These are phyloP conservation scores for Saccharomycopsis sp. DNA, from an alignment of 805 yeast genomes.

Conservation along the genomic window DNA sequence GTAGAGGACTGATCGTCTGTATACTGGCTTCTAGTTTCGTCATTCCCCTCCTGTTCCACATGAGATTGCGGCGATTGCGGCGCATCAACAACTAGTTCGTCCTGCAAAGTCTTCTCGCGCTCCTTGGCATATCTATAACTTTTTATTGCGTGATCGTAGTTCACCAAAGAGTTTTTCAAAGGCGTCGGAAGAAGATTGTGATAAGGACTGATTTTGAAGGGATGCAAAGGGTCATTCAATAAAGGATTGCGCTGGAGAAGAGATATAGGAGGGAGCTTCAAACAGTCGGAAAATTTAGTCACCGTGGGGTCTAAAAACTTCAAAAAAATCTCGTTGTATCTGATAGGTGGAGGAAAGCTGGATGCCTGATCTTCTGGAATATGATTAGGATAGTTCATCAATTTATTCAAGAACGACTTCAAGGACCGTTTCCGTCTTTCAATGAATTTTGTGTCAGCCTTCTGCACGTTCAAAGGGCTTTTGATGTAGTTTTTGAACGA, in stretches of 20 bases:
- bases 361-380: constrained; percentile 1
- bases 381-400: constrained; percentile 7
- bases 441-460: constrained; percentile 37
- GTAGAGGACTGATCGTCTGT: not conserved
- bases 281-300: constrained; percentile 13
- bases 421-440: constrained; percentile 71
- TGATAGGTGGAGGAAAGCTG: constrained; percentile 10
- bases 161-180: constrained; percentile 3
- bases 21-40: not conserved
- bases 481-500: constrained; percentile 43
- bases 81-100: not conserved
- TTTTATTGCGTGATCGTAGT: constrained; percentile 15
- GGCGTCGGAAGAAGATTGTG: constrained; percentile 20
- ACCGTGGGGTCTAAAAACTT: constrained; percentile 20
- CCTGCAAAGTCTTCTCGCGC: constrained; percentile 2
- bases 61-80: constrained; percentile 13
- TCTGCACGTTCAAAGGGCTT: constrained; percentile 38
- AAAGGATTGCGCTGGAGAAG: constrained; percentile 17
- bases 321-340: constrained; percentile 15
- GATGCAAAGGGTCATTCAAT: constrained; percentile 20
- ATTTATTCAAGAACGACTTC: constrained; percentile 69
- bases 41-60: constrained; percentile 8
- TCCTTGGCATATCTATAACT: constrained; percentile 11
- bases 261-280: constrained; percentile 16
- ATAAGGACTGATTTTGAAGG: constrained; percentile 18